Evolutionary conservation across 345 rosid genomes (phyloP), one percentile per base, ranked within the genome.

Genomic region (Gossypium stocksii): DNA sequence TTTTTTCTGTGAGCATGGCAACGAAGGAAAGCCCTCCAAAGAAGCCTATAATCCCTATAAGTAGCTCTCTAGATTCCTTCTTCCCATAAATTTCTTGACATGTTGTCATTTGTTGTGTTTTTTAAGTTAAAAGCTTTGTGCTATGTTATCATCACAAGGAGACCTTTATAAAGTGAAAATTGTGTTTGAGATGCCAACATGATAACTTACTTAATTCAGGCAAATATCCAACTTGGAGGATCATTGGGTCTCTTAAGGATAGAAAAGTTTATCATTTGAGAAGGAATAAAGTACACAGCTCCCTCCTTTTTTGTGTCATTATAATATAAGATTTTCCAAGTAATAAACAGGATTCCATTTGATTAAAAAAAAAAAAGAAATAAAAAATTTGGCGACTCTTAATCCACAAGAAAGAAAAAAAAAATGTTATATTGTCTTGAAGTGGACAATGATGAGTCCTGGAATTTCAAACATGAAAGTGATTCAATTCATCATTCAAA

Each of bases 191-290:
- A 78, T 83, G 62, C 87, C 82, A 72, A 79, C 27, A 38, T 17
- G 85, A 87, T 87, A 81, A 84, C 70, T 74, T 83, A 81, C 80
- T 83, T 87, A 83, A 82, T 73, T 74, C 70, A 65, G 63, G 12
- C 52, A 70, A 48, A 78, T 77, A 11, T 77, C 54, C 64, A 44
- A 25, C 27, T 53, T 57, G 75, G 67, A 25, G 52, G 45, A 68
- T 75, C 66, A 74, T 71, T 75, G 80, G 78, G 69, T 71, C 75
- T 74, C 77, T 17, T 17, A 14, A 69, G 76, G 71, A 77, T 69
- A 61, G 27, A 69, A 76, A 83, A 63, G 74, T 46, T 58, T 74
- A 74, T 75, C 64, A 49, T 68, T 66, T 69, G 12, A 70, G 72
- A 73, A 48, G 52, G 52, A 15, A 48, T 34, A 34, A 34, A 5